phyloP scores from a whole-genome alignment of 1,139 yeast genomes.

The Yamadazyma aaseri region DNA sequence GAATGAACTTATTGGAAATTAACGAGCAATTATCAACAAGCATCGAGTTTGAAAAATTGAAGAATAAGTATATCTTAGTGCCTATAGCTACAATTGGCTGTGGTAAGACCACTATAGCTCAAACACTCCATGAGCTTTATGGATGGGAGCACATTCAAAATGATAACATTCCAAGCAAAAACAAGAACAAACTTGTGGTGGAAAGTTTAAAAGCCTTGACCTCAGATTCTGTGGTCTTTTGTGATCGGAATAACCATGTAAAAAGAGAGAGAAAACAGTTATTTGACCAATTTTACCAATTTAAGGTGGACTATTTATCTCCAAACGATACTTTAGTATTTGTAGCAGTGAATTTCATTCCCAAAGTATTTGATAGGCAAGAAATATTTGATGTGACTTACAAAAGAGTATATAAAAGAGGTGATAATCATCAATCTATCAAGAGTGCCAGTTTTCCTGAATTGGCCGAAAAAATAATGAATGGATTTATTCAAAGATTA shows the following conservation, averaged over 20 bases:
- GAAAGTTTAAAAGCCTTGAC: slow-evolving; percentile 41
- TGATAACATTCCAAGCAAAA: slow-evolving; percentile 63
- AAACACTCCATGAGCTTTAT: slow-evolving; percentile 54
- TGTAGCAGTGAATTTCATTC: slow-evolving; percentile 67
- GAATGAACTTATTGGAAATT: slow-evolving; percentile 30
- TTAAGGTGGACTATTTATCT: slow-evolving; percentile 37
- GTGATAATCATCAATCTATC: slow-evolving; percentile 89
- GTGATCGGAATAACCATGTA: slow-evolving; percentile 85
- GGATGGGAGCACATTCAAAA: slow-evolving; percentile 82
- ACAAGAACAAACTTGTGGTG: slow-evolving; percentile 51
- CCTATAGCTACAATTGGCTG: slow-evolving; percentile 93
- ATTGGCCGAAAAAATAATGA: slow-evolving; percentile 59
- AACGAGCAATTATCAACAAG: slow-evolving; percentile 21
- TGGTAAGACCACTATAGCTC: slow-evolving; percentile 86
- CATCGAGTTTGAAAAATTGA: slow-evolving; percentile 8
- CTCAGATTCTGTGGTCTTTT: slow-evolving; percentile 52
- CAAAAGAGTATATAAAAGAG: slow-evolving; percentile 63
- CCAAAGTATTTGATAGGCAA: slow-evolving; percentile 18
- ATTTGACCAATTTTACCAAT: slow-evolving; percentile 50
- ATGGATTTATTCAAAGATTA: slow-evolving; percentile 69
- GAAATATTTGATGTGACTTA: slow-evolving; percentile 53
- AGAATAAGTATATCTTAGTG: slow-evolving; percentile 57
- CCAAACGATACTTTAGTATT: slow-evolving; percentile 38
- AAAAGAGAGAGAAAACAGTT: slow-evolving; percentile 66
- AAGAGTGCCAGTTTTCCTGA: slow-evolving; percentile 46